Conservation (phyloP, 805 yeast species). For the Saccharomyces mikatae region DNA sequence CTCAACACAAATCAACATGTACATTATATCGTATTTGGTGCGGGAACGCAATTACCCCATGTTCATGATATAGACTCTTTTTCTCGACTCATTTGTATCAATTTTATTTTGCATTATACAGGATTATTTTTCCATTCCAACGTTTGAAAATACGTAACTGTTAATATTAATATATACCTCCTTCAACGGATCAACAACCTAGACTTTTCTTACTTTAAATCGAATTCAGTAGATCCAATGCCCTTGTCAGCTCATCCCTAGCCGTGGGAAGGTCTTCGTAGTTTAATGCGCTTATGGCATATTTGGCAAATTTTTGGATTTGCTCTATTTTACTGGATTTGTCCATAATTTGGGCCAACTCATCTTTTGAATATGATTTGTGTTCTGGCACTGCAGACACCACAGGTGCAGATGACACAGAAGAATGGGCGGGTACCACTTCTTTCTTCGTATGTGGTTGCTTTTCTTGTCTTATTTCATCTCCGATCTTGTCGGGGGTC, state of each 20-base stretch:
- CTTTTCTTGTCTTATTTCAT: neutral
- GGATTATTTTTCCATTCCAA: neutral
- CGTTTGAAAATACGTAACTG: neutral
- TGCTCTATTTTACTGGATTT: constrained; percentile 47
- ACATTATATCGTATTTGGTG: constrained; percentile 5
- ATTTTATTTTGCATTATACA: neutral
- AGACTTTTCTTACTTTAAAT: constrained; percentile 2
- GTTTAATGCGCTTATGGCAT: constrained; percentile 70
- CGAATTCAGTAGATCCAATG: constrained; percentile 36
- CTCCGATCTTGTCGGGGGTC: neutral
- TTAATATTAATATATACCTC: constrained; percentile 1
- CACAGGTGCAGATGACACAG: no score
- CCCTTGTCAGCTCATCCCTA: constrained; percentile 47
- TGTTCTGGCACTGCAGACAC: neutral
- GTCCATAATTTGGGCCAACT: constrained; percentile 44
- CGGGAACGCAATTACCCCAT: neutral
- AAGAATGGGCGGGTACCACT: neutral
- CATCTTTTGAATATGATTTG: constrained; percentile 26
- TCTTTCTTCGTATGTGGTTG: constrained; percentile 1
- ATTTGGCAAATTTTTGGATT: constrained; percentile 64
- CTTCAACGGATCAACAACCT: constrained; percentile 11
- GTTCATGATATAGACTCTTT: neutral
- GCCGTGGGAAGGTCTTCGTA: constrained; percentile 71
- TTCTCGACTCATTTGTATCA: neutral
- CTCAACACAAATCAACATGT: constrained; percentile 16